Evolutionary conservation across 805 yeast species (phyloP).

Genomic region (Candida andamanensis): DNA sequence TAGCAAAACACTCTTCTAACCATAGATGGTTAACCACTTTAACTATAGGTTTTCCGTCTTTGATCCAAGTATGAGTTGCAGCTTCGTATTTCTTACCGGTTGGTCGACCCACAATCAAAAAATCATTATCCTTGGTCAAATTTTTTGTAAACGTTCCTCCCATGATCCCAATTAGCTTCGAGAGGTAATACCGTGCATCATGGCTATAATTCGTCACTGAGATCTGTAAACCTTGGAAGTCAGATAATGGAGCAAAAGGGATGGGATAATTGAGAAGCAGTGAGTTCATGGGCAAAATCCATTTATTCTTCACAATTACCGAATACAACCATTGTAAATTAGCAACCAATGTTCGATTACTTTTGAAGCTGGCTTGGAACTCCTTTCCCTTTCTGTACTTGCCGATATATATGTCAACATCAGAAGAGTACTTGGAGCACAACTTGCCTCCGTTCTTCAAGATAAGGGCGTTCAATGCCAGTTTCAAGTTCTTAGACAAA

Average conservation of each 20-base stretch:
- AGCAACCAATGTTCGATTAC: constrained; percentile 46
- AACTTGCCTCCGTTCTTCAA: constrained; percentile 52
- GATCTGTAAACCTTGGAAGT: constrained; percentile 50
- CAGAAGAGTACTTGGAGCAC: constrained; percentile 16
- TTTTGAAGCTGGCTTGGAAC: constrained; percentile 42
- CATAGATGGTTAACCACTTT: constrained; percentile 74
- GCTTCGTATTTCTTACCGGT: constrained; percentile 73
- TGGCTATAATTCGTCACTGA: constrained; percentile 82
- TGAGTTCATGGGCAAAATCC: constrained; percentile 49
- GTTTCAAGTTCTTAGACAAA: constrained; percentile 39
- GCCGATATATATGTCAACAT: constrained; percentile 50
- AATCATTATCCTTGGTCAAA: constrained; percentile 61
- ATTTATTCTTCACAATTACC: constrained; percentile 50
- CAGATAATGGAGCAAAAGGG: constrained; percentile 46
- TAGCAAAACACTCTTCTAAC: constrained; percentile 73
- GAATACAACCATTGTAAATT: constrained; percentile 73
- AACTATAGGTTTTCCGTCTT: constrained; percentile 24
- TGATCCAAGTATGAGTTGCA: constrained; percentile 58
- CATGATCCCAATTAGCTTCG: constrained; percentile 53
- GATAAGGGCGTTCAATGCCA: constrained; percentile 42
- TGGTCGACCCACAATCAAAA: constrained; percentile 62
- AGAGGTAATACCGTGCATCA: constrained; percentile 71
- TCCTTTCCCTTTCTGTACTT: constrained; percentile 54
- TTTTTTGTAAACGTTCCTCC: constrained; percentile 78
- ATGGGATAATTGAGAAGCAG: constrained; percentile 70